Evolutionary conservation across 768 basidiomycete species (phyloP), one percentile per base, ranked within the genome.

Genomic region (Glaciozyma martinii): DNA sequence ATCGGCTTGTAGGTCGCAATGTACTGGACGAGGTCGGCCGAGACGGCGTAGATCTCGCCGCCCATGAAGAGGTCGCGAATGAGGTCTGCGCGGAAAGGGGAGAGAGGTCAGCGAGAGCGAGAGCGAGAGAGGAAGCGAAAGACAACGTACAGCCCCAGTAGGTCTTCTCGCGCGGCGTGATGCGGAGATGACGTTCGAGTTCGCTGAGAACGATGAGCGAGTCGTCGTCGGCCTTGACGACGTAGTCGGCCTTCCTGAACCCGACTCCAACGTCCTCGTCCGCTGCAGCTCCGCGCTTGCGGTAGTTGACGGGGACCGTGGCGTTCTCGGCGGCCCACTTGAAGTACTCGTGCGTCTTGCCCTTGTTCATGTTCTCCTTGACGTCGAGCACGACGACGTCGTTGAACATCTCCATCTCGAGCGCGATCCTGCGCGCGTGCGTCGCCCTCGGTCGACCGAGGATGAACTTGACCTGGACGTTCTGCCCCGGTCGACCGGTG

Each of bases 171-270:
- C 91, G 82, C 46, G 94, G 80, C 65, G 88, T 85, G 23, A 90
- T 77, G 54, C 93, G 82, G 62, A 98, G 78, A 33, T 90, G 83
- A n/a, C 89, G 83, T 76, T 98, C 93, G 23, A 98, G 80, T 75
- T 98, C 93, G 3, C 89, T 89, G 40, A 98, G 82, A 84, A 95
- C 92, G 59, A 98, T 83, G 72, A 98, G 94, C 12, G 90, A 84
- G 76, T 98, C 93, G 73, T 98, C 93, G 75, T 98, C 93, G 1
- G 87, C 88, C 77, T 98, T 98, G 72, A 89, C 84, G 49, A 98
- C 85, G 73, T 85, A 97, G 75, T 95, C 90, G 16, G 91, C 93
- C 46, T 88, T 82, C 27, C 86, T 86, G 89, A 90, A 93, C 10
- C 83, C 80, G 50, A 76, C 62, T 40, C 75, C 75, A n/a, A 76